These are phyloP conservation scores for Cladosporium sp. DNA, from an alignment of 2,329 filamentous ascomycete species.

Conservation along the genomic window DNA sequence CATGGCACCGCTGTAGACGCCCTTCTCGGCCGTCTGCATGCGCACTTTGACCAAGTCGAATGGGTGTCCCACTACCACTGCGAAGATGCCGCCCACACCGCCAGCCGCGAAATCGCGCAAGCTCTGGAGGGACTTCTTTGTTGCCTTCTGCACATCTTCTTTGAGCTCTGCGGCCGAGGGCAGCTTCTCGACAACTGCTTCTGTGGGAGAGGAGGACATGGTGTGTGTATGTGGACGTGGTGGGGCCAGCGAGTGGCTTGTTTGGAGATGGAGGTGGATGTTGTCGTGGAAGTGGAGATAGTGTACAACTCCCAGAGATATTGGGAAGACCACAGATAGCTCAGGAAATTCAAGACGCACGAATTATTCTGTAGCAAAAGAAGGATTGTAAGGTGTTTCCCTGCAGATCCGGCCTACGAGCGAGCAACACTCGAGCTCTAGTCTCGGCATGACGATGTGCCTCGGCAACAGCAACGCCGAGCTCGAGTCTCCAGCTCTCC, in stretches of 20 bases:
- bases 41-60: constrained; percentile 98
- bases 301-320: neutral
- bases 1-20: constrained; percentile 84
- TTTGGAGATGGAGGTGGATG: neutral
- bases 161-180: constrained; percentile 50
- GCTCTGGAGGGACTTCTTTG: constrained; percentile 59
- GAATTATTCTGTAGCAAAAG: neutral
- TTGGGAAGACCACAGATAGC: neutral
- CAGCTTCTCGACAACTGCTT: constrained; percentile 21
- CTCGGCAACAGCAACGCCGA: neutral
- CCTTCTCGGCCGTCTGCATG: constrained; percentile 91
- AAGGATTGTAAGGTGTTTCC: neutral
- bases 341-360: neutral
- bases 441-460: neutral
- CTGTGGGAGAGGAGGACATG: constrained; percentile 10
- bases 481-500: neutral
- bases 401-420: neutral
- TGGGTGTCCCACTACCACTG: constrained; percentile 88
- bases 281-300: neutral
- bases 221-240: neutral
- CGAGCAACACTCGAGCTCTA: neutral
- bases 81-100: constrained; percentile 90
- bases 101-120: constrained; percentile 84
- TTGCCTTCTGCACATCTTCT: constrained; percentile 52
- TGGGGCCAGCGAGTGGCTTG: constrained; percentile 1